Conservation (phyloP, 148 eudicot genomes). For the Heliosperma pusillum region DNA sequence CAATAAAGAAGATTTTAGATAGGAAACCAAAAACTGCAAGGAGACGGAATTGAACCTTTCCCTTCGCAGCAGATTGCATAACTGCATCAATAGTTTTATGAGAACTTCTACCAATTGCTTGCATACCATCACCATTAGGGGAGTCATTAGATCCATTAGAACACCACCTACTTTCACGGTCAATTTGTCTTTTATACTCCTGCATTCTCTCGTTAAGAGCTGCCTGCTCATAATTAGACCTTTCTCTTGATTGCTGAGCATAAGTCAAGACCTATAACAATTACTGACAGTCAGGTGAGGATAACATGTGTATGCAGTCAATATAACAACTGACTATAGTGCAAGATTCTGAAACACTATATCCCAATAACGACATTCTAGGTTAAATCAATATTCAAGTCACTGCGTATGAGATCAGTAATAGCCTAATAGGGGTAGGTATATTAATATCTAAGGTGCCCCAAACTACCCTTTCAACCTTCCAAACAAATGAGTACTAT, state of each 20-base stretch:
- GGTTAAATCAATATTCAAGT: background rate
- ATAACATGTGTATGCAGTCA: background rate
- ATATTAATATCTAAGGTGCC: background rate
- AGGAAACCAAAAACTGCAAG: background rate
- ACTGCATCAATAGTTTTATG: slow-evolving; percentile 96
- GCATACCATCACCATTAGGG: slow-evolving; percentile 92
- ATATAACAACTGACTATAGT: background rate
- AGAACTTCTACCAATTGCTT: slow-evolving; percentile 92
- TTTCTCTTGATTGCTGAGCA: slow-evolving; percentile 92
- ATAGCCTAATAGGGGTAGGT: background rate
- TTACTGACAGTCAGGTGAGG: slow-evolving; percentile 2
- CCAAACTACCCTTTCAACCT: background rate
- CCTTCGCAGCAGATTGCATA: slow-evolving; percentile 92
- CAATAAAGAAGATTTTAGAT: background rate
- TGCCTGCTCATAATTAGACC: slow-evolving; percentile 93
- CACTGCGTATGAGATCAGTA: background rate
- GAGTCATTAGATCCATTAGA: slow-evolving; percentile 91
- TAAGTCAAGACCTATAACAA: slow-evolving; percentile 78
- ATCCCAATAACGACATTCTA: background rate
- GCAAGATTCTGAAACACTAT: background rate
- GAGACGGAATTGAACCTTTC: slow-evolving; percentile 55
- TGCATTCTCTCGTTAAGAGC: slow-evolving; percentile 94
- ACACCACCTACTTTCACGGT: slow-evolving; percentile 82
- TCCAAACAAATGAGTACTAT: background rate
- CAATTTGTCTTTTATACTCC: slow-evolving; percentile 89